Base-by-base conservation (phyloP, 2,329 filamentous ascomycete species). In the Stagonosporopsis rhizophila region DNA sequence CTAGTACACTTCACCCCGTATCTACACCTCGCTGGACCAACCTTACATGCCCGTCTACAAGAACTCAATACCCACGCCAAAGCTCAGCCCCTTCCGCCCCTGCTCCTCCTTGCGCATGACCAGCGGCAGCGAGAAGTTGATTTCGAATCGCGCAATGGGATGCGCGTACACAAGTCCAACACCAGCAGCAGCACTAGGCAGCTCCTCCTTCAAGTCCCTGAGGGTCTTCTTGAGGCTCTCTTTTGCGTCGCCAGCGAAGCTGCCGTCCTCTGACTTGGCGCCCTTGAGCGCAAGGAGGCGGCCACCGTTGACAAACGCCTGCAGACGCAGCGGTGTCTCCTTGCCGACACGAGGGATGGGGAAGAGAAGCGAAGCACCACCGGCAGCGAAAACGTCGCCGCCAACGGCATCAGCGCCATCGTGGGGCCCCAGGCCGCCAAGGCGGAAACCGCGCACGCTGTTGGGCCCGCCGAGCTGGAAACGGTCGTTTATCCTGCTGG, bases 51-150 rank as follows among this genome's bases (percentile, higher is more conserved):
- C 19, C 9, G 3, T 4, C 66, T 89, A 98, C 83, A 98, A 79
- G 75, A 99, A 97, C 79, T 91, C 96, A 72, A 99, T 92, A 45
- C 95, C 95, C 37, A 99, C 91, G n/a, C 95, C 95, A 68, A 99
- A 88, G 75, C 95, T 92, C 61, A 99, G 73, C 1, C 95, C 95
- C 79, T 99, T 99, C 52, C 94, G 86, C 15, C 87, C 89, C 67
- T 95, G 89, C 78, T 99, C 95, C 32, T 92, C 92, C 61, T 85
- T 88, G 56, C 95, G 85, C 69, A 92, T 76, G 17, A 94, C 88
- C 56, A 99, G 75, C 1, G 95, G 95, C 64, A 99, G 76, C 67
- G 90, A 92, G 74, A 99, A 96, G 78, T 99, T 99, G 65, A 99
- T 81, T 80, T 99, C 95, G 62, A 99, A 97, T 52, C 95, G 82